Evolutionary conservation across 495 filamentous ascomycete species (phyloP).

Genomic region (Jackrogersella multiformis): DNA sequence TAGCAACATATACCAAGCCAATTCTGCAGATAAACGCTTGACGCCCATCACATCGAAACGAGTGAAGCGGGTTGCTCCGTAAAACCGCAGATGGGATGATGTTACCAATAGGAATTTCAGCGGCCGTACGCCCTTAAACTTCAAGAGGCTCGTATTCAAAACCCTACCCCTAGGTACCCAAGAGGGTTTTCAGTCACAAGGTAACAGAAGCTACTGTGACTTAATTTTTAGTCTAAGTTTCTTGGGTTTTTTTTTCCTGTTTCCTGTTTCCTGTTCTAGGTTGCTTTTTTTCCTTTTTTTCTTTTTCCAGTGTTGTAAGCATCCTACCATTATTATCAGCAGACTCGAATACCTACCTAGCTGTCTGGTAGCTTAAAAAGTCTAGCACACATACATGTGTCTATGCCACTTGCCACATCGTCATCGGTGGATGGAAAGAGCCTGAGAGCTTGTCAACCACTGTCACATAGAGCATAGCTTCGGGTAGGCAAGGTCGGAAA

Average conservation of each 20-base stretch:
- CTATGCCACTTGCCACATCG: slow-evolving; percentile 7
- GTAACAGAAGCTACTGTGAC: slow-evolving; percentile 18
- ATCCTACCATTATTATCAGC: background rate
- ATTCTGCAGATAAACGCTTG: slow-evolving; percentile 20
- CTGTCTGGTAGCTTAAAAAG: background rate
- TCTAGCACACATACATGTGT: background rate
- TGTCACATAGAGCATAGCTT: slow-evolving; percentile 28
- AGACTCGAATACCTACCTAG: background rate
- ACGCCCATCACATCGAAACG: slow-evolving; percentile 13
- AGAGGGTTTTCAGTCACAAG: slow-evolving; percentile 19
- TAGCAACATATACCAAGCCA: slow-evolving; percentile 17
- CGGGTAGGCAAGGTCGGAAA: slow-evolving; percentile 18
- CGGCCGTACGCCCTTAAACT: slow-evolving; percentile 20
- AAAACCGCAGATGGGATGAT: slow-evolving; percentile 7
- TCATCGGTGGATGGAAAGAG: slow-evolving; percentile 13
- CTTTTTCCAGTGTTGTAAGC: slow-evolving; percentile 1
- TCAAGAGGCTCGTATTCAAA: slow-evolving; percentile 35
- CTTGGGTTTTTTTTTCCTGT: too few relatives aligned
- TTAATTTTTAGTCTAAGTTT: slow-evolving; percentile 6
- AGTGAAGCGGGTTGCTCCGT: slow-evolving; percentile 27
- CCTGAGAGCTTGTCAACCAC: slow-evolving; percentile 20
- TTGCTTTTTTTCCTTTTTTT: too few relatives aligned
- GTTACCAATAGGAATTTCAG: slow-evolving; percentile 16
- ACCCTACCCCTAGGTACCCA: too few relatives aligned
- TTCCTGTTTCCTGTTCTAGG: too few relatives aligned